Percentiles rank a stretch among this genome's conserved stretches.
Evolutionary conservation across 805 yeast species (phyloP).

Genomic region (Diddensiella santjacobensis): DNA sequence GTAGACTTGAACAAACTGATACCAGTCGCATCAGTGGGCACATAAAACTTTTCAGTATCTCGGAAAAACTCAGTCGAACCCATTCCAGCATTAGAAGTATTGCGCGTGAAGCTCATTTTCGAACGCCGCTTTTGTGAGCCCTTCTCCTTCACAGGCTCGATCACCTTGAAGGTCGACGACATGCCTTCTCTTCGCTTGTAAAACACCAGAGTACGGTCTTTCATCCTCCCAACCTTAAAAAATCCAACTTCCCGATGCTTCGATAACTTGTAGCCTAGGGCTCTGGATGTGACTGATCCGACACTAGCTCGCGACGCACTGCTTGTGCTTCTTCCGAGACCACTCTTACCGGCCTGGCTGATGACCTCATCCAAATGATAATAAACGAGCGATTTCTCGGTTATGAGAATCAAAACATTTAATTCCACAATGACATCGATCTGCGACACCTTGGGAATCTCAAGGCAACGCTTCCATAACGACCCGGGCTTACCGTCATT

Average conservation of each 20-base stretch:
- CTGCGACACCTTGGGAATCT: constrained; percentile 50
- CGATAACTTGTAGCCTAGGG: constrained; percentile 47
- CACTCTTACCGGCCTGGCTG: constrained; percentile 3
- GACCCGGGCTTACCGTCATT: constrained; percentile 31
- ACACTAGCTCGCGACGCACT: background rate
- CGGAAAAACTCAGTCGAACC: constrained; percentile 40
- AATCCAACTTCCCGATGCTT: constrained; percentile 44
- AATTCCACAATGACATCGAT: constrained; percentile 57
- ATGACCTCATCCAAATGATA: constrained; percentile 60
- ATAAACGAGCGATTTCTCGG: constrained; percentile 56
- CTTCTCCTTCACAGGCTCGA: constrained; percentile 48
- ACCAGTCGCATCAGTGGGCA: constrained; percentile 55
- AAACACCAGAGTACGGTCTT: constrained; percentile 54
- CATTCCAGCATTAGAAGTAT: constrained; percentile 15
- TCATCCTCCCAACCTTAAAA: constrained; percentile 68
- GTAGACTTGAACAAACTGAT: constrained; percentile 62
- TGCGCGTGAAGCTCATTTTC: constrained; percentile 22
- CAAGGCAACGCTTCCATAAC: constrained; percentile 57
- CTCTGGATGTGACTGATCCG: background rate
- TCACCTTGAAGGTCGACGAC: constrained; percentile 53
- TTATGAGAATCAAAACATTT: constrained; percentile 54
- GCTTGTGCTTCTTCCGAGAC: background rate
- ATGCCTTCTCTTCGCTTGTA: constrained; percentile 52
- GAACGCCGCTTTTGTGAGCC: constrained; percentile 27
- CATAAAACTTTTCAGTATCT: constrained; percentile 45